Evolutionary conservation across 257 asterid genomes (phyloP), one percentile per base, ranked within the genome.

Genomic region (Ballota nigra): DNA sequence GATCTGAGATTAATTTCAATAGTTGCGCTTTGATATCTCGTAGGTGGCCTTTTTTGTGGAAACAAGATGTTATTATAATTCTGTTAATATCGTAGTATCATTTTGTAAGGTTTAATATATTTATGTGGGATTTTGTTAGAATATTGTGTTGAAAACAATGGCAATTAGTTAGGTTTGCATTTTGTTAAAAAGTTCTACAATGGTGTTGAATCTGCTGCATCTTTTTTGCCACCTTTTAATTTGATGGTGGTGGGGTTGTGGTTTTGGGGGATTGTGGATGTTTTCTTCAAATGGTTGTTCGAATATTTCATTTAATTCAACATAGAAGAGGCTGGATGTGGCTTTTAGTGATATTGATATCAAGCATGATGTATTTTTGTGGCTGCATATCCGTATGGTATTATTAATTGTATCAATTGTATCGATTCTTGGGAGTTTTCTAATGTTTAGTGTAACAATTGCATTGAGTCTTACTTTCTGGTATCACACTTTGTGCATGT

Each of bases 311-410:
- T 24, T 36, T 26, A n/a, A n/a, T n/a, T n/a, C n/a, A n/a, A n/a
- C n/a, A n/a, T n/a, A n/a, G n/a, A n/a, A n/a, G n/a, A n/a, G n/a
- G n/a, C n/a, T n/a, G n/a, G n/a, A n/a, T n/a, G n/a, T n/a, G n/a
- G n/a, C n/a, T n/a, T 47, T 20, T 28, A 72, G 72, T 61, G 68
- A 62, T 61, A 12, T 63, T 38, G 63, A 68, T 68, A 16, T 71
- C 59, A 40, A 11, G 68, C 0, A 10, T 38, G 55, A 52, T 61
- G 65, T 41, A 23, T 57, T 24, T 66, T 16, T 45, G 31, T 47
- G 41, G 70, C 69, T 72, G 75, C 71, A 60, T 72, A 60, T 60
- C 26, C 8, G 16, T 24, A 29, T 71, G 51, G 19, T 47, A 16
- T 62, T 43, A n/a, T 20, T 5, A 31, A 19, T 67, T n/a, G 0